These are phyloP conservation scores for Arbutus unedo DNA, from an alignment of 148 eudicot genomes.

Conservation along the genomic window DNA sequence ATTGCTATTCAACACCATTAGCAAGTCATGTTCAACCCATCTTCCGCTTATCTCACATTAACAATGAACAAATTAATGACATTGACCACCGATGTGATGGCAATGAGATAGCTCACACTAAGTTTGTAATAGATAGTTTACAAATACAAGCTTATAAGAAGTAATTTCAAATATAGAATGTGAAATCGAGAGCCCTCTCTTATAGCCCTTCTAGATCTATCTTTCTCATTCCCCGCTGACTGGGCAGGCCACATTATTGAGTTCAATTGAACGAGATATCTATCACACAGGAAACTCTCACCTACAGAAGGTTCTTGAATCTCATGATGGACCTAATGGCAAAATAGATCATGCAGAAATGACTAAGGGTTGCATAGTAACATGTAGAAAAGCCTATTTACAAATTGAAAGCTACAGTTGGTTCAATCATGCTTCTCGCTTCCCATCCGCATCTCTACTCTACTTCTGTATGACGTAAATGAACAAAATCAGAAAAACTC, in stretches of 20 bases:
- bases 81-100: not conserved
- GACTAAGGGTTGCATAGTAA: not conserved
- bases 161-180: not conserved
- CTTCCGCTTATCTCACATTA: not conserved
- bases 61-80: not conserved
- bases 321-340: not conserved
- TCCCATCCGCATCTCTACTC: not conserved
- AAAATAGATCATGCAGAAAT: not conserved
- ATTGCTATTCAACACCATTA: not conserved
- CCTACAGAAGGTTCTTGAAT: not conserved
- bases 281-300: not conserved
- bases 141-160: not conserved
- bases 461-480: not conserved
- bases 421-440: not conserved
- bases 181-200: not conserved
- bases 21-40: not conserved
- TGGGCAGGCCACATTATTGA: too few relatives aligned
- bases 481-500: not conserved
- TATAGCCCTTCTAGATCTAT: not conserved
- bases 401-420: not conserved
- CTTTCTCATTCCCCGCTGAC: too few relatives aligned
- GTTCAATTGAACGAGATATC: too few relatives aligned
- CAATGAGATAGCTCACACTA: not conserved
- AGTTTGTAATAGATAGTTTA: not conserved
- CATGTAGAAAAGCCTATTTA: too few relatives aligned